Evolutionary conservation across 257 asterid species (phyloP).

Genomic region (Solanum etuberosum): DNA sequence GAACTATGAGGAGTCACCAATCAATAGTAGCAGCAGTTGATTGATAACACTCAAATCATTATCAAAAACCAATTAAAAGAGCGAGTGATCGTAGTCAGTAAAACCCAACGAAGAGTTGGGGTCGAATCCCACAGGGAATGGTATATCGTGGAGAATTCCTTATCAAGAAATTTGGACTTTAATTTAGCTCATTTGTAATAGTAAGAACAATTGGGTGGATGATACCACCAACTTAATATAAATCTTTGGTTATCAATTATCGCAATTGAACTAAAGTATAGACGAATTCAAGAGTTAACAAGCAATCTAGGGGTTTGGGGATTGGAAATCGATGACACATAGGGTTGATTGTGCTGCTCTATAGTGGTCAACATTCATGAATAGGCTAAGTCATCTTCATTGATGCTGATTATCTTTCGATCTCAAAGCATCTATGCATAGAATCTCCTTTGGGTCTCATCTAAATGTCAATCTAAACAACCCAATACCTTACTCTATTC

Average conservation of each 20-base stretch:
- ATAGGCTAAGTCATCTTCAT: neutral
- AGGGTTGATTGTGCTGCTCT: neutral
- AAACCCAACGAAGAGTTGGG: neutral
- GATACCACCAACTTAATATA: neutral
- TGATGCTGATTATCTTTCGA: neutral
- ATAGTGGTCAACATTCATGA: neutral
- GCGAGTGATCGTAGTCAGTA: neutral
- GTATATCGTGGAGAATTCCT: neutral
- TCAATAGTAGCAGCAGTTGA: neutral
- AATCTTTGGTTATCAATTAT: neutral
- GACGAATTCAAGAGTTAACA: neutral
- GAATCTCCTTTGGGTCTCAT: neutral
- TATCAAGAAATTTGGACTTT: neutral
- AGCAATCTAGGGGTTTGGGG: neutral
- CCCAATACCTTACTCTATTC: too few relatives aligned
- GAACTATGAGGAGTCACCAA: neutral
- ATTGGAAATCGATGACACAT: neutral
- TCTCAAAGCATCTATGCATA: neutral
- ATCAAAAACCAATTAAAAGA: neutral
- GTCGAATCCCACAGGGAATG: neutral
- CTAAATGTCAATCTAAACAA: neutral
- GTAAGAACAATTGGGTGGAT: neutral
- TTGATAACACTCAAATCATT: neutral
- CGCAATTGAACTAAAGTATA: neutral
- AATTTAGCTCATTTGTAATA: neutral